Evolutionary conservation across 768 basidiomycete genomes (phyloP).

Genomic region (Agrocybe chaxingu): DNA sequence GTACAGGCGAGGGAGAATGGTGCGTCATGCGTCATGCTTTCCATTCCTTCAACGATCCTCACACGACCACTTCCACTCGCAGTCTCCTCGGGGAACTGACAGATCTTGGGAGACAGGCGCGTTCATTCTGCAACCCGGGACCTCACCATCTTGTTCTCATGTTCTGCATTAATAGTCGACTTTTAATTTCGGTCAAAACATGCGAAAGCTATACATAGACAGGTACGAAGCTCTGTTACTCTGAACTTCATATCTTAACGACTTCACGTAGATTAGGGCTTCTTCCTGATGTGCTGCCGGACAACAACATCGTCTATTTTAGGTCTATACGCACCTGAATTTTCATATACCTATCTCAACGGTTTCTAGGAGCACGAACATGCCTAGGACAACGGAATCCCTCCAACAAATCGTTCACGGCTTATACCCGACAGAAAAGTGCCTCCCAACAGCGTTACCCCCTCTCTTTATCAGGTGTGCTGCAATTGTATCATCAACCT

Average conservation of each 20-base stretch:
- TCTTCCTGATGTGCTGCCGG: slow-evolving; percentile 50
- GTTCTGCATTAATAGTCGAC: slow-evolving; percentile 47
- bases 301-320: slow-evolving; percentile 19
- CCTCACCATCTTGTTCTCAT: neutral
- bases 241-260: neutral
- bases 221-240: slow-evolving; percentile 36
- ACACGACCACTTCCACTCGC: neutral
- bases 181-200: slow-evolving; percentile 52
- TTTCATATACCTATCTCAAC: neutral
- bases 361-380: slow-evolving; percentile 59
- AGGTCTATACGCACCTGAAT: neutral
- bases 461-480: slow-evolving; percentile 53
- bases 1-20: slow-evolving; percentile 58
- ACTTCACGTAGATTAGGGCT: slow-evolving; percentile 52
- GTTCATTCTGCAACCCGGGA: neutral
- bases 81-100: slow-evolving; percentile 74
- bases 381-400: slow-evolving; percentile 74
- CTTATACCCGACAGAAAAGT: slow-evolving; percentile 58
- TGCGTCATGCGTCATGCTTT: slow-evolving; percentile 26
- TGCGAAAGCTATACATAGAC: slow-evolving; percentile 66
- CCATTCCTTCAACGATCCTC: neutral
- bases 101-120: slow-evolving; percentile 65
- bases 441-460: slow-evolving; percentile 41
- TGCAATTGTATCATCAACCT: neutral
- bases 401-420: slow-evolving; percentile 73